Base-by-base conservation (phyloP, 1,284 basidiomycete species). In the Ustilago tritici region DNA sequence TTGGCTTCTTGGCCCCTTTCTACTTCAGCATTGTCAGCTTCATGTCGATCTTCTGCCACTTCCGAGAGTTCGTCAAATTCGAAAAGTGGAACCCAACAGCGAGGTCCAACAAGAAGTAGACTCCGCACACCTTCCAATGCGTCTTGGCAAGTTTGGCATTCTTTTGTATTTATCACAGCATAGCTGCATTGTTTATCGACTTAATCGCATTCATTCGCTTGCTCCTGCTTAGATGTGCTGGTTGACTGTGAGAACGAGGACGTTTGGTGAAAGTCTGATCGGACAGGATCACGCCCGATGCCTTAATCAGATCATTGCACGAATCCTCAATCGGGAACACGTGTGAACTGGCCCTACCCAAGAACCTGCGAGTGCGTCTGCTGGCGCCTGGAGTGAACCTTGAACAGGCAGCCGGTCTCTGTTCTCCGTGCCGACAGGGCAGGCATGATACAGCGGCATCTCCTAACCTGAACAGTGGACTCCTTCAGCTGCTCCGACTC, bases 21-120 rank as follows among this genome's bases (percentile, higher is more conserved):
- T 83, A 80, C 70, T 82, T 73, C 68, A 77, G 64, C 56, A 68
- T 65, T 36, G 71, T 80, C 41, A 79, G 75, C 65, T 64, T 78
- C 56, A 73, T 69, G 61, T 55, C 70, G 34, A 81, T 83, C 64
- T 82, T 79, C 55, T 78, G 76, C 74, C 82, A 83, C 70, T 82
- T 82, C 50, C 31, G 81, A 7, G 76, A 83, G 61, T 70, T 83
- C 15, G 60, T 78, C 71, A 76, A 79, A 67, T 83, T 75, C 64
- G 72, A 75, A 49, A 82, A 82, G 57, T 78, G 76, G 76, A 78
- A 78, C 50, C 76, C 76, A 1, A 78, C 76, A 3, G 68, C 76
- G 11, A 55, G 76, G 11, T 56, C 54, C 17, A 71, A 55, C 56
- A 78, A 75, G 53, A 78, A 72, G 70, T 62, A 58, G 31, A 52